These are phyloP conservation scores for Thelonectria blattea DNA, from an alignment of 2,329 filamentous ascomycete species.

Conservation along the genomic window DNA sequence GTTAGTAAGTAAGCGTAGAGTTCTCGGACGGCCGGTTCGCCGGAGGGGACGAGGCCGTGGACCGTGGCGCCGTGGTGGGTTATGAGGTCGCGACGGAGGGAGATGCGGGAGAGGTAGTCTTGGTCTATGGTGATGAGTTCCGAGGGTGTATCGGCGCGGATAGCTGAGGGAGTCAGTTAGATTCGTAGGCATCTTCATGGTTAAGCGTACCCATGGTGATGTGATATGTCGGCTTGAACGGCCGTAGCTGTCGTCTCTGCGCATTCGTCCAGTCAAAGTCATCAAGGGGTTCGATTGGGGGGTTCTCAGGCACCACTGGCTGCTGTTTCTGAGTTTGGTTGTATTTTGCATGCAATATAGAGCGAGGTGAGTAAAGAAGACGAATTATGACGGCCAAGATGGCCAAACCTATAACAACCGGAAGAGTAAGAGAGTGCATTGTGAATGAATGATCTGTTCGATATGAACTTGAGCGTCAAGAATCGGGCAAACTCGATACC, in stretches of 20 bases:
- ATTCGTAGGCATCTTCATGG: neutral
- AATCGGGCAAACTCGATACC: neutral
- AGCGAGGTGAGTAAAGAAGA: neutral
- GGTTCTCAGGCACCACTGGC: slow-evolving; percentile 7
- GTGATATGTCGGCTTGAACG: slow-evolving; percentile 59
- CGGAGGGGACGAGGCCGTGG: slow-evolving; percentile 49
- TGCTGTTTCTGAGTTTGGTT: slow-evolving; percentile 28
- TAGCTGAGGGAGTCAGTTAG: slow-evolving; percentile 39
- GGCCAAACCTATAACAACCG: slow-evolving; percentile 16
- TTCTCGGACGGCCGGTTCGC: slow-evolving; percentile 52
- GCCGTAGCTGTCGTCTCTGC: slow-evolving; percentile 49
- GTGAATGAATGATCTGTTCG: neutral
- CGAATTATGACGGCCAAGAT: slow-evolving; percentile 23
- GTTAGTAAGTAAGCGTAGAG: slow-evolving; percentile 55
- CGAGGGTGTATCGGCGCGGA: slow-evolving; percentile 51
- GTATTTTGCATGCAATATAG: neutral
- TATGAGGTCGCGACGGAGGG: slow-evolving; percentile 48
- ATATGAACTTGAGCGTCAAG: neutral
- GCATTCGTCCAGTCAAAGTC: slow-evolving; percentile 49
- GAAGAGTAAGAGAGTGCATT: slow-evolving; percentile 18
- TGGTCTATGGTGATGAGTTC: slow-evolving; percentile 60
- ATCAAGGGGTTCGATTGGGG: slow-evolving; percentile 32
- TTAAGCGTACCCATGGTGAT: slow-evolving; percentile 57
- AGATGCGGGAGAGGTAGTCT: slow-evolving; percentile 55
- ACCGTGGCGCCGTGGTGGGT: slow-evolving; percentile 46